These are phyloP conservation scores for Annulohypoxylon bovei DNA, from an alignment of 495 filamentous ascomycete species.

Conservation along the genomic window DNA sequence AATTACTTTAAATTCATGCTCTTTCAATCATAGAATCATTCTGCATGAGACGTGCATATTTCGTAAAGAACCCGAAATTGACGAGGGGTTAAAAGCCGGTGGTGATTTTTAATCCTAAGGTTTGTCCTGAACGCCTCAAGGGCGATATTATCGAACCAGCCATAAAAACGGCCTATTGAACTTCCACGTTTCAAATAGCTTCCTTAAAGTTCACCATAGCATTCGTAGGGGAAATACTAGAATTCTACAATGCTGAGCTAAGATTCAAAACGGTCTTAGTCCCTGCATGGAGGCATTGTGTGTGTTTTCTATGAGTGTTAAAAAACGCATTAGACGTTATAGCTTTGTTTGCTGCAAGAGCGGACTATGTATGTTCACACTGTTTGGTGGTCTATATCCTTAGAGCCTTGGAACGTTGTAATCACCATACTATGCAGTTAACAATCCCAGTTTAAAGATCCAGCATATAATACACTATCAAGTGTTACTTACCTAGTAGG, in stretches of 20 bases:
- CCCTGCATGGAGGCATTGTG: not conserved
- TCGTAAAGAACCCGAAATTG: not conserved
- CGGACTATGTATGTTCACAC: too few relatives aligned
- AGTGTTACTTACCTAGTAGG: not conserved
- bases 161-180: not conserved
- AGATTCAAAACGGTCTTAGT: not conserved
- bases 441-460: not conserved
- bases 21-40: too few relatives aligned
- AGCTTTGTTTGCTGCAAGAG: not conserved
- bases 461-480: not conserved
- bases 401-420: not conserved
- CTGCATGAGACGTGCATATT: not conserved
- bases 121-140: not conserved
- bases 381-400: not conserved
- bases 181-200: not conserved
- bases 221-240: not conserved
- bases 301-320: not conserved
- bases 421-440: not conserved
- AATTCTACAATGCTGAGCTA: not conserved
- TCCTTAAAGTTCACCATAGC: not conserved
- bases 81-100: not conserved
- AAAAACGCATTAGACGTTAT: not conserved
- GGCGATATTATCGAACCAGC: not conserved
- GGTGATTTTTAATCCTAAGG: not conserved
- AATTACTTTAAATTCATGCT: too few relatives aligned